Percentiles rank a stretch among this genome's conserved stretches.
These are phyloP conservation scores for Trichoderma citrinoviride DNA, from an alignment of 2,329 filamentous ascomycete species.

Conservation along the genomic window DNA sequence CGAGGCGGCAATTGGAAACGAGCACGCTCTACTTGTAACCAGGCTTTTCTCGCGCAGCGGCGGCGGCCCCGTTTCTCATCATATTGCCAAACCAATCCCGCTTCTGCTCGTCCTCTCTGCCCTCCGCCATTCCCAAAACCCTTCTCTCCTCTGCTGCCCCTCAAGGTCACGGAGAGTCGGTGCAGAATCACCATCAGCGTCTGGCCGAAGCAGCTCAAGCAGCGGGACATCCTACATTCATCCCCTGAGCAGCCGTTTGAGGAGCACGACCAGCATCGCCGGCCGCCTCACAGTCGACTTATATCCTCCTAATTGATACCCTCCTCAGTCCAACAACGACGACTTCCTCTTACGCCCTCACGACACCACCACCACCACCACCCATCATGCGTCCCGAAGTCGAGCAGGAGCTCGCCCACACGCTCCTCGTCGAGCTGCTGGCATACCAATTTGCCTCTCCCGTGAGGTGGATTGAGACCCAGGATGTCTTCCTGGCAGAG, in stretches of 20 bases:
- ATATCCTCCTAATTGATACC: slow-evolving; percentile 8
- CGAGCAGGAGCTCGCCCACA: slow-evolving; percentile 98
- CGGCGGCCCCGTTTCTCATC: slow-evolving; percentile 22
- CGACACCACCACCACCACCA: slow-evolving; percentile 24
- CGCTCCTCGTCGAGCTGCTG: slow-evolving; percentile 94
- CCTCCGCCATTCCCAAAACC: not conserved
- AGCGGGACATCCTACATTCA: slow-evolving; percentile 1
- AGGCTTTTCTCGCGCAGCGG: not conserved
- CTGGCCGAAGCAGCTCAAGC: slow-evolving; percentile 11
- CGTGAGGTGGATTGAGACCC: slow-evolving; percentile 99
- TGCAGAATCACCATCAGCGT: slow-evolving; percentile 8
- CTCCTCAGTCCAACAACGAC: not conserved
- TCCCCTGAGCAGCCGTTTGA: not conserved
- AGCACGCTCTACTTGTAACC: not conserved
- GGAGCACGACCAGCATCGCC: slow-evolving; percentile 13
- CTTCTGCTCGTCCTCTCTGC: slow-evolving; percentile 3
- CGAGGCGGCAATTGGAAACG: slow-evolving; percentile 4
- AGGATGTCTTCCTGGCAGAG: slow-evolving; percentile 98
- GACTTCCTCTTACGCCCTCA: slow-evolving; percentile 22
- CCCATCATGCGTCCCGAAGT: slow-evolving; percentile 91
- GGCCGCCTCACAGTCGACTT: slow-evolving; percentile 6
- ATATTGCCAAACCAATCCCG: slow-evolving; percentile 21
- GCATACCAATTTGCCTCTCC: slow-evolving; percentile 99
- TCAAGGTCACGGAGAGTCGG: slow-evolving; percentile 27
- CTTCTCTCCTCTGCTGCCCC: slow-evolving; percentile 16